These are phyloP conservation scores for Nemania abortiva DNA, from an alignment of 2,329 filamentous ascomycete genomes.

Conservation along the genomic window DNA sequence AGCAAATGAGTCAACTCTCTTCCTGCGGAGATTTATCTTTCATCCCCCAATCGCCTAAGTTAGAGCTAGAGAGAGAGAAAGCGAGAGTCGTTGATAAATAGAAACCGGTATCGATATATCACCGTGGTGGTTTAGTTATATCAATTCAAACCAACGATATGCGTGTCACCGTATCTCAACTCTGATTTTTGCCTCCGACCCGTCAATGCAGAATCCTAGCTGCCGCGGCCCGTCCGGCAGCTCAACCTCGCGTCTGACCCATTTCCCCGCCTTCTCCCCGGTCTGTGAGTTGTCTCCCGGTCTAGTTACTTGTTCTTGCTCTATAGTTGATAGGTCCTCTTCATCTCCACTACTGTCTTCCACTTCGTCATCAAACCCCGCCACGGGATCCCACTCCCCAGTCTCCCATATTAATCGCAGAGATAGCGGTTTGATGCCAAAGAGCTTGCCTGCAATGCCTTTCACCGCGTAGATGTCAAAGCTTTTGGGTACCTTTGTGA, in stretches of 20 bases:
- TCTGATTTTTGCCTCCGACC: conserved; percentile 75
- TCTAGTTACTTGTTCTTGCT: conserved; percentile 8
- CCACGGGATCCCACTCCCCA: conserved; percentile 87
- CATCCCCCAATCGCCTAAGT: neutral
- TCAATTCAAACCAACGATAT: neutral
- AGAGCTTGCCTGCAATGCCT: conserved; percentile 79
- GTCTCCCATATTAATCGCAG: conserved; percentile 87
- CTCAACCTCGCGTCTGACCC: conserved; percentile 83
- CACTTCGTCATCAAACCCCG: conserved; percentile 70
- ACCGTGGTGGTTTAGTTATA: neutral
- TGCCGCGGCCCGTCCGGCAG: conserved; percentile 83
- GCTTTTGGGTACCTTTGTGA: conserved; percentile 74
- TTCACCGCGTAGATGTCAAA: conserved; percentile 86
- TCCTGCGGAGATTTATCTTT: neutral
- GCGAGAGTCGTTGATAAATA: neutral
- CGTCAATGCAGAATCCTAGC: conserved; percentile 86
- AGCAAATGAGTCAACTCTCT: neutral
- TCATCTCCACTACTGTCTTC: conserved; percentile 67
- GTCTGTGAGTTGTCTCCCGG: conserved; percentile 41
- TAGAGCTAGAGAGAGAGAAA: neutral
- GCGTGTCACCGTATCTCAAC: conserved; percentile 67
- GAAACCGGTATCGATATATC: conserved; percentile 10
- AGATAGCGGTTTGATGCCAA: conserved; percentile 71
- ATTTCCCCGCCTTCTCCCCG: conserved; percentile 63
- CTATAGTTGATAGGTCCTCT: conserved; percentile 55